Evolutionary conservation across 202 grass and related monocot genomes (phyloP).

Genomic region (Dendrocalamus latiflorus): DNA sequence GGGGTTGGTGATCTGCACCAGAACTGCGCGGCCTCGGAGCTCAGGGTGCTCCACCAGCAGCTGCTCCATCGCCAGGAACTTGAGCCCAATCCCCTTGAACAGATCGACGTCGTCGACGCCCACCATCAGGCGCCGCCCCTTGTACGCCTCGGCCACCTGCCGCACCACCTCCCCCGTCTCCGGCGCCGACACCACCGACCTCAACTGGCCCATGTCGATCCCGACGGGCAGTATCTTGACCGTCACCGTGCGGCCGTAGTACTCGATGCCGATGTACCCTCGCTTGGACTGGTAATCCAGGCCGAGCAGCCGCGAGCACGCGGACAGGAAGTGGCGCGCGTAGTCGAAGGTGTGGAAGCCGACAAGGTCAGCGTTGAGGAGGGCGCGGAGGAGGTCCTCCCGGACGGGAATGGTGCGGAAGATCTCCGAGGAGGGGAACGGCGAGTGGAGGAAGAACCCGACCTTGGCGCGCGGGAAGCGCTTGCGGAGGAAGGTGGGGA

Average conservation of each 20-base stretch:
- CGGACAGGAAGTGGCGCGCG: slow-evolving; percentile 88
- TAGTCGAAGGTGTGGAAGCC: slow-evolving; percentile 99
- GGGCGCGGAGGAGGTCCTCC: slow-evolving; percentile 84
- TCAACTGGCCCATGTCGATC: slow-evolving; percentile 81
- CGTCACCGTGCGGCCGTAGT: slow-evolving; percentile 78
- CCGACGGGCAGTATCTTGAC: slow-evolving; percentile 92
- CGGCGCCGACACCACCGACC: slow-evolving; percentile 62
- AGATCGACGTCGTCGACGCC: slow-evolving; percentile 93
- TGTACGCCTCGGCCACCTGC: slow-evolving; percentile 51
- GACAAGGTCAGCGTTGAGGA: slow-evolving; percentile 91
- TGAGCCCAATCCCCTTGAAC: slow-evolving; percentile 95
- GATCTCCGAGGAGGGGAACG: slow-evolving; percentile 92
- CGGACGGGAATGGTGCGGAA: slow-evolving; percentile 85
- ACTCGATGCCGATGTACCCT: slow-evolving; percentile 90
- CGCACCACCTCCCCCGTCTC: slow-evolving; percentile 48
- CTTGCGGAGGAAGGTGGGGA: slow-evolving; percentile 92
- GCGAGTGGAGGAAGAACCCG: slow-evolving; percentile 93
- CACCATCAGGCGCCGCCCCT: slow-evolving; percentile 56
- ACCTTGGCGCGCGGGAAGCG: slow-evolving; percentile 73
- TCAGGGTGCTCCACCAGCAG: slow-evolving; percentile 62
- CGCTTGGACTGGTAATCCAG: slow-evolving; percentile 84
- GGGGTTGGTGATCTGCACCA: slow-evolving; percentile 91
- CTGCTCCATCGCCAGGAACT: slow-evolving; percentile 95
- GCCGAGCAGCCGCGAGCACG: slow-evolving; percentile 75
- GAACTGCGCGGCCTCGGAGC: slow-evolving; percentile 62